phyloP scores from a whole-genome alignment of 2,329 filamentous ascomycete species.

The Talaromyces pinophilus region DNA sequence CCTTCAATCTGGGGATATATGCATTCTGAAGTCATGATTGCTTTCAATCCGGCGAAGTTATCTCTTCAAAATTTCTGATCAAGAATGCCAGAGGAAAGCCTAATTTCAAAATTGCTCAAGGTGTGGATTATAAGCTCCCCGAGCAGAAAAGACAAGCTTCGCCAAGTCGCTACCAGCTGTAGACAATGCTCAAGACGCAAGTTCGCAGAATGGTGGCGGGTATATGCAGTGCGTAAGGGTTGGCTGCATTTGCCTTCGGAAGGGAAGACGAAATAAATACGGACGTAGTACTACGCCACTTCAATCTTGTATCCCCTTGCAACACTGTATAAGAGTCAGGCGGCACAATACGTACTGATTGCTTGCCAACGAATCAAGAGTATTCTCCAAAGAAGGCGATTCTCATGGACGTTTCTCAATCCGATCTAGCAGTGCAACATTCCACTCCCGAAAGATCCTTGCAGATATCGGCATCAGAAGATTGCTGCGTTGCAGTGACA shows the following conservation, averaged over 20 bases:
- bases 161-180: constrained; percentile 14
- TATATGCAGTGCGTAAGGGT: constrained; percentile 17
- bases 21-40: not conserved
- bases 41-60: not conserved
- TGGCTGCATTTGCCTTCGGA: constrained; percentile 1
- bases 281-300: not conserved
- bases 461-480: constrained; percentile 52
- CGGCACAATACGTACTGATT: not conserved
- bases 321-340: not conserved
- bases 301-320: constrained; percentile 3
- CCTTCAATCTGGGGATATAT: constrained; percentile 2
- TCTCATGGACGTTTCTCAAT: constrained; percentile 33
- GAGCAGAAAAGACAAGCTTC: constrained; percentile 18
- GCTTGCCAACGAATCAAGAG: not conserved
- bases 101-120: not conserved
- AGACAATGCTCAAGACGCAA: constrained; percentile 8
- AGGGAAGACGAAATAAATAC: not conserved
- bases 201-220: constrained; percentile 12
- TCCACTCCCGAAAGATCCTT: constrained; percentile 56
- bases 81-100: not conserved
- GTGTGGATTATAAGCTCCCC: not conserved
- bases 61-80: too few species aligned
- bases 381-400: not conserved
- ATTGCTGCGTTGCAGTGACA: constrained; percentile 44
- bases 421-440: constrained; percentile 55